A percentile compares a stretch with the other conserved stretches of the same genome.
phyloP scores from a whole-genome alignment of 2,329 filamentous ascomycete genomes.

The Hypoxylon sp. region DNA sequence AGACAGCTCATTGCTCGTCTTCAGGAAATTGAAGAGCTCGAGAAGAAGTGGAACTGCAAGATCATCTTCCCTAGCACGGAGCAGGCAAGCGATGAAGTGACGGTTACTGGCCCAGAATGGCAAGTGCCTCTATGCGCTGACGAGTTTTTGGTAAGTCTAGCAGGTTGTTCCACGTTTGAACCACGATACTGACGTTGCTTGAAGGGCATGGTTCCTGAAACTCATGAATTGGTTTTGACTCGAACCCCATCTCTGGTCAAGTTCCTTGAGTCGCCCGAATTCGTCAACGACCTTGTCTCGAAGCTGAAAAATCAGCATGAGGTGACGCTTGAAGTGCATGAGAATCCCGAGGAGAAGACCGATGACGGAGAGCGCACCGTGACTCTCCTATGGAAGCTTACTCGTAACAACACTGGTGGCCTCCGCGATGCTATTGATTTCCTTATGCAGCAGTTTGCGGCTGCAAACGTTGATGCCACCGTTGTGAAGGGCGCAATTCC shows the following conservation, averaged over 20 bases:
- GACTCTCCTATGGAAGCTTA: slow-evolving; percentile 83
- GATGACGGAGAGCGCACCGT: slow-evolving; percentile 70
- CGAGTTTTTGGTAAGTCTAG: slow-evolving; percentile 80
- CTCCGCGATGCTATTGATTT: slow-evolving; percentile 97
- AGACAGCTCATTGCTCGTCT: slow-evolving; percentile 92
- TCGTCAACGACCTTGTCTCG: slow-evolving; percentile 80
- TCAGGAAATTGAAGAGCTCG: slow-evolving; percentile 89
- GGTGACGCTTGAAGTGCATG: slow-evolving; percentile 83
- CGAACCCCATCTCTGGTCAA: slow-evolving; percentile 80
- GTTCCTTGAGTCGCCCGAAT: slow-evolving; percentile 85
- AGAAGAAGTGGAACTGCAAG: slow-evolving; percentile 99
- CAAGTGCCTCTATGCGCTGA: slow-evolving; percentile 98
- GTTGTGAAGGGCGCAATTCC: slow-evolving; percentile 95
- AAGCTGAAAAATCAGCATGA: slow-evolving; percentile 94
- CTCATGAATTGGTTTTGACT: slow-evolving; percentile 88
- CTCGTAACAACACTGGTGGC: slow-evolving; percentile 95
- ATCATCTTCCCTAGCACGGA: slow-evolving; percentile 98
- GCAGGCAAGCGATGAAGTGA: slow-evolving; percentile 95
- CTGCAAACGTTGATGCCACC: slow-evolving; percentile 87
- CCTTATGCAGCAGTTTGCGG: slow-evolving; percentile 85
- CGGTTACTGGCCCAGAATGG: slow-evolving; percentile 95
- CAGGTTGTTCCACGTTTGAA: background rate
- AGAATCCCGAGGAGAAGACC: slow-evolving; percentile 69
- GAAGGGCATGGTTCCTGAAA: slow-evolving; percentile 96
- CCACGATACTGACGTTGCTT: slow-evolving; percentile 50